These are phyloP conservation scores for Turnera subulata DNA, from an alignment of 345 rosid species.

Conservation along the genomic window DNA sequence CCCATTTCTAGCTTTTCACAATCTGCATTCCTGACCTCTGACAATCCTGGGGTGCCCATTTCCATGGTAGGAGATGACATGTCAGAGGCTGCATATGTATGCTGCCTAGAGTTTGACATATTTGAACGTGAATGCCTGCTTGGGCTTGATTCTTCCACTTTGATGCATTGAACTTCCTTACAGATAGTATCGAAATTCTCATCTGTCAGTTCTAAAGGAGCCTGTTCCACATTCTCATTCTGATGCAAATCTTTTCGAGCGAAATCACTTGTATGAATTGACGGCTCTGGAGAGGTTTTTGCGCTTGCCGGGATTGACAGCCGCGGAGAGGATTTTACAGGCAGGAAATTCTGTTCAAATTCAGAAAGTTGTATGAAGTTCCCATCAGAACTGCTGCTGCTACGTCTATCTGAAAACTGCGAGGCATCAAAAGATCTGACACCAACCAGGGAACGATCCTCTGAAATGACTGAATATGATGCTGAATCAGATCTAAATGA, in stretches of 20 bases:
- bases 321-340: constrained; percentile 25
- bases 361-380: constrained; percentile 48
- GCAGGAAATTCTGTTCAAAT: constrained; percentile 38
- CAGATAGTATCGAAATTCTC: constrained; percentile 39
- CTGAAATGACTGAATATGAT: constrained; percentile 35
- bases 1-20: constrained; percentile 24
- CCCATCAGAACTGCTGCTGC: constrained; percentile 48
- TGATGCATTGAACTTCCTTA: constrained; percentile 60
- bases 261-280: constrained; percentile 27
- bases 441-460: constrained; percentile 30
- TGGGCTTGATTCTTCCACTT: constrained; percentile 38
- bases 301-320: not conserved
- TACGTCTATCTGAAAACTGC: constrained; percentile 51
- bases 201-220: constrained; percentile 27
- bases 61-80: constrained; percentile 15
- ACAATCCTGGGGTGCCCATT: constrained; percentile 19
- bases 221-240: constrained; percentile 37
- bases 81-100: constrained; percentile 10
- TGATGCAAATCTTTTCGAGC: constrained; percentile 22
- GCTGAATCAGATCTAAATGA: constrained; percentile 55
- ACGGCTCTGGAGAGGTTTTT: constrained; percentile 28
- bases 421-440: constrained; percentile 39
- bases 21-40: constrained; percentile 28
- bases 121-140: constrained; percentile 25
- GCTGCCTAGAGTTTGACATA: constrained; percentile 7